A percentile compares a stretch with the other conserved stretches of the same genome.
Evolutionary conservation across 495 filamentous ascomycete species (phyloP).

Genomic region (Talaromyces stipitatus): DNA sequence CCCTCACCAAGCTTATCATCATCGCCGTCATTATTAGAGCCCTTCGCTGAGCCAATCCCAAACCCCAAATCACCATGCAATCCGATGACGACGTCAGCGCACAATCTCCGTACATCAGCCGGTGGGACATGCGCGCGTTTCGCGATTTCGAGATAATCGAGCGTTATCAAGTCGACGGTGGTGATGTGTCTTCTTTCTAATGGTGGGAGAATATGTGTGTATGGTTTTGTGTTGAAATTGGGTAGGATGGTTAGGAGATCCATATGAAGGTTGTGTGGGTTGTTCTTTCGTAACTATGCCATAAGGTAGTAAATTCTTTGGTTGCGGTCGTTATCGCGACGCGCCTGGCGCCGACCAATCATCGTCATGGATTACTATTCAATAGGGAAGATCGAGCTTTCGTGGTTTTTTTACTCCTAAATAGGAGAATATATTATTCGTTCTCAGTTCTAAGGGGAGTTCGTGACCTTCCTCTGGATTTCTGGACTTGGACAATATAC

Average conservation of each 20-base stretch:
- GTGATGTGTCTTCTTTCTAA: conserved; percentile 70
- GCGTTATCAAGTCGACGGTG: conserved; percentile 76
- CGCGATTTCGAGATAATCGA: conserved; percentile 75
- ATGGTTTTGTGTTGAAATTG: conserved; percentile 60
- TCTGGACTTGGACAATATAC: no score
- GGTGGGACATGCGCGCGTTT: conserved; percentile 78
- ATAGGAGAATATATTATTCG: no score
- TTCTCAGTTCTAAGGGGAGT: no score
- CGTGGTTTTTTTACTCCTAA: not conserved
- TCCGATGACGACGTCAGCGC: conserved; percentile 51
- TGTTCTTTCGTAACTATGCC: no score
- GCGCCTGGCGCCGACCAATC: not conserved
- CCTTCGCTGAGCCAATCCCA: conserved; percentile 9
- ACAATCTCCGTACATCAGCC: conserved; percentile 66
- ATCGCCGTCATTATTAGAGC: not conserved
- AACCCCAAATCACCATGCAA: conserved; percentile 59
- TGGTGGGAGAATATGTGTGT: conserved; percentile 66
- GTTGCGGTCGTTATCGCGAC: not conserved
- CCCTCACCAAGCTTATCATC: not conserved
- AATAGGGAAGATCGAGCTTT: not conserved
- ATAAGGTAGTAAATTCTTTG: no score
- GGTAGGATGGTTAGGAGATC: conserved; percentile 83
- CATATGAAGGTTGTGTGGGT: conserved; percentile 30
- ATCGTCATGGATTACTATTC: not conserved
- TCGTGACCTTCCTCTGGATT: no score